phyloP scores from a whole-genome alignment of 2,329 filamentous ascomycete genomes.

The Sporothrix euskadiensis region DNA sequence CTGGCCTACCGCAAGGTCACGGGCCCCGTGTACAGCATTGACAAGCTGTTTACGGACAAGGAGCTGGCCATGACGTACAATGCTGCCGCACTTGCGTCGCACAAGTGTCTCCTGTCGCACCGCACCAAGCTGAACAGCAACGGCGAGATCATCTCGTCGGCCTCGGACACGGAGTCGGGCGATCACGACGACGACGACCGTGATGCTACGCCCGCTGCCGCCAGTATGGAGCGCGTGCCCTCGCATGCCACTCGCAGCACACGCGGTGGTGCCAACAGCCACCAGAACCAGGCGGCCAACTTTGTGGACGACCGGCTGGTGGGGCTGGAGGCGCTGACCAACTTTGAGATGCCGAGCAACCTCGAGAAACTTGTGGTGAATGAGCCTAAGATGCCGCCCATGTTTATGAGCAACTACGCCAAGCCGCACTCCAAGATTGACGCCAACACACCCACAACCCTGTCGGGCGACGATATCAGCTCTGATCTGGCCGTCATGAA shows the following conservation, averaged over 20 bases:
- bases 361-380: slow-evolving; percentile 57
- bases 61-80: slow-evolving; percentile 68
- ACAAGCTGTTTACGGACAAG: slow-evolving; percentile 71
- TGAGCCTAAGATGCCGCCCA: slow-evolving; percentile 60
- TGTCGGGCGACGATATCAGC: slow-evolving; percentile 54
- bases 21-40: slow-evolving; percentile 64
- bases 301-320: slow-evolving; percentile 59
- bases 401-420: slow-evolving; percentile 59
- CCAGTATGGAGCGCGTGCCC: slow-evolving; percentile 62
- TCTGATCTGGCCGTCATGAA: slow-evolving; percentile 61
- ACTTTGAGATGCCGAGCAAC: slow-evolving; percentile 60
- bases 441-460: slow-evolving; percentile 55
- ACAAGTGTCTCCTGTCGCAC: slow-evolving; percentile 62
- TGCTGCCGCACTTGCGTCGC: slow-evolving; percentile 60
- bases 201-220: slow-evolving; percentile 43
- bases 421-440: slow-evolving; percentile 59
- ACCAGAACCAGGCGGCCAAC: slow-evolving; percentile 47
- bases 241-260: slow-evolving; percentile 66
- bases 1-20: slow-evolving; percentile 57
- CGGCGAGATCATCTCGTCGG: slow-evolving; percentile 52
- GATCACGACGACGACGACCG: slow-evolving; percentile 54
- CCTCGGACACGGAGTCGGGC: slow-evolving; percentile 56
- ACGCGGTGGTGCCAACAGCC: slow-evolving; percentile 50
- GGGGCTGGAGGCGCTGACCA: slow-evolving; percentile 61
- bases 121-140: slow-evolving; percentile 52